These are phyloP conservation scores for Phytopythium delawarense DNA, from an alignment of 352 stramenopile species.

Conservation along the genomic window DNA sequence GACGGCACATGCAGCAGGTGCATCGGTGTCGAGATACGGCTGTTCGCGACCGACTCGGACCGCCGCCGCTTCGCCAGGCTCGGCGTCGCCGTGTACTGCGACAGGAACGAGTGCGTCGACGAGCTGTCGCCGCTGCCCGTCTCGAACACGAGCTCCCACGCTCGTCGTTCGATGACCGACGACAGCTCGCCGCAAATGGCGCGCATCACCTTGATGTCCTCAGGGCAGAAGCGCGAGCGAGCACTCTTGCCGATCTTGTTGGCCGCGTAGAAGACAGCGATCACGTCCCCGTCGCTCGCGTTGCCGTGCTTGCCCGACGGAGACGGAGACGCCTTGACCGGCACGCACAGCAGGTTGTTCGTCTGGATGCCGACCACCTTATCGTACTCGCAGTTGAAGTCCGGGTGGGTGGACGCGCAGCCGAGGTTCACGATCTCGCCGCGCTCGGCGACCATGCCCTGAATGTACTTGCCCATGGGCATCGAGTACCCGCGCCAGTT, in stretches of 20 bases:
- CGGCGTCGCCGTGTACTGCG: conserved; percentile 66
- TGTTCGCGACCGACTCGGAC: conserved; percentile 14
- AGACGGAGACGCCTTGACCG: conserved; percentile 40
- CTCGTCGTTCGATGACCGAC: conserved; percentile 55
- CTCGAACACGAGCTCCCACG: conserved; percentile 75
- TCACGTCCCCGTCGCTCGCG: conserved; percentile 39
- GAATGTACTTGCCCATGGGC: conserved; percentile 62
- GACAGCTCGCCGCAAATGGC: conserved; percentile 62
- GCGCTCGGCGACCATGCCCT: conserved; percentile 59
- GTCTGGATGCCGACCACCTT: conserved; percentile 49
- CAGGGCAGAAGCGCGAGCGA: conserved; percentile 42
- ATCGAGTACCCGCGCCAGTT: conserved; percentile 72
- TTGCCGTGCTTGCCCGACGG: conserved; percentile 28
- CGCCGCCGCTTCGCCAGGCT: conserved; percentile 24
- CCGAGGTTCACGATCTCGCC: conserved; percentile 54
- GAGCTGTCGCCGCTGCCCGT: conserved; percentile 35
- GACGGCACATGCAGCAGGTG: neutral
- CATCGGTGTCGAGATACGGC: conserved; percentile 12
- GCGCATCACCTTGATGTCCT: conserved; percentile 65
- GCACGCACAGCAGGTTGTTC: conserved; percentile 65
- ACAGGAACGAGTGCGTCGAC: conserved; percentile 66
- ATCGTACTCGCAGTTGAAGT: conserved; percentile 75
- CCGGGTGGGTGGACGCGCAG: conserved; percentile 37
- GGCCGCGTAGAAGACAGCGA: conserved; percentile 79
- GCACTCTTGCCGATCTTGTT: conserved; percentile 52